These are phyloP conservation scores for Ustilago xerochloae DNA, from an alignment of 1,284 basidiomycete genomes.

Conservation along the genomic window DNA sequence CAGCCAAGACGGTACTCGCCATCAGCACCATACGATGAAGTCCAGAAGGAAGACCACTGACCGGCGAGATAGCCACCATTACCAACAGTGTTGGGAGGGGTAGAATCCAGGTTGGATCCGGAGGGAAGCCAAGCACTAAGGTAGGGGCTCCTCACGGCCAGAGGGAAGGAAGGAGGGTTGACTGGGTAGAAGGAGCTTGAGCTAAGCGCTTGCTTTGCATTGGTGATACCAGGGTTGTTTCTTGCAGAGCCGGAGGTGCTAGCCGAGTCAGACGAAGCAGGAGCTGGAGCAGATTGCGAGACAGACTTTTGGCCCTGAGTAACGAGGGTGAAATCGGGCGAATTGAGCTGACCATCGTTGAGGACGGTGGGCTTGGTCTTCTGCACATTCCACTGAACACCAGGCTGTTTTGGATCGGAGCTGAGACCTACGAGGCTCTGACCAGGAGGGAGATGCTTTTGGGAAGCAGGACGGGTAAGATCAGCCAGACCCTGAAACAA, in stretches of 20 bases:
- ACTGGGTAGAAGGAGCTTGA: slow-evolving; percentile 58
- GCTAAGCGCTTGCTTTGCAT: slow-evolving; percentile 25
- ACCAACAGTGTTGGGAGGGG: slow-evolving; percentile 60
- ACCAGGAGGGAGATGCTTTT: slow-evolving; percentile 29
- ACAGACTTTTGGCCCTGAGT: slow-evolving; percentile 22
- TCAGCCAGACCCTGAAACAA: slow-evolving; percentile 48
- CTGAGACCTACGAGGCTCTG: slow-evolving; percentile 14
- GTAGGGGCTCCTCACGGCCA: slow-evolving; percentile 61
- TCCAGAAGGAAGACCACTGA: slow-evolving; percentile 62
- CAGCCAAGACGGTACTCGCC: slow-evolving; percentile 62
- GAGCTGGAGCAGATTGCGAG: background rate
- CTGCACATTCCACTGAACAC: slow-evolving; percentile 43
- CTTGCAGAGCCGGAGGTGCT: slow-evolving; percentile 17
- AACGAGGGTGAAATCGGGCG: slow-evolving; percentile 32
- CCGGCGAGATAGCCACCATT: slow-evolving; percentile 62
- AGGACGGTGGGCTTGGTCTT: slow-evolving; percentile 18
- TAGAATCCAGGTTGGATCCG: slow-evolving; percentile 40
- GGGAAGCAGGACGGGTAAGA: slow-evolving; percentile 28
- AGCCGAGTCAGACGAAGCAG: slow-evolving; percentile 14
- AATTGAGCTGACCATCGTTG: slow-evolving; percentile 32
- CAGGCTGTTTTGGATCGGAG: slow-evolving; percentile 27
- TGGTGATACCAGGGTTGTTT: slow-evolving; percentile 40
- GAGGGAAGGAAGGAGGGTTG: slow-evolving; percentile 61
- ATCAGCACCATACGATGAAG: slow-evolving; percentile 61
- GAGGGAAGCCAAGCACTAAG: slow-evolving; percentile 61